Evolutionary conservation across 345 rosid species (phyloP), one percentile per base, ranked within the genome.

Genomic region (Luvunga scandens): DNA sequence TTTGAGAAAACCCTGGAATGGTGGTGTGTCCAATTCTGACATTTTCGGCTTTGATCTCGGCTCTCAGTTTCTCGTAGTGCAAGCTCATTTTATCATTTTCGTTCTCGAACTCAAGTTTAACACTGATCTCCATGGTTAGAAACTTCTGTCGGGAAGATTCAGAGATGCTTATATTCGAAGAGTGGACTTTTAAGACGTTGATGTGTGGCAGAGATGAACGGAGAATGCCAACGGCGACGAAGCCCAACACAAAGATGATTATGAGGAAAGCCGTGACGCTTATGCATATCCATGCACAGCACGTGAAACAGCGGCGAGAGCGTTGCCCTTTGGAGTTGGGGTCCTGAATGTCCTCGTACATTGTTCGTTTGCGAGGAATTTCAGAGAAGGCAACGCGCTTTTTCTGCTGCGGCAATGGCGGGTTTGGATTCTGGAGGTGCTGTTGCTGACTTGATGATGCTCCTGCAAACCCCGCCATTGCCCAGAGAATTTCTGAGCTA

Each of bases 141-240:
- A 78, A 42, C 70, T 78, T 68, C 60, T 76, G 81, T 2, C 73
- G 57, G 0, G 86, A 16, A 19, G 83, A 59, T 2, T 63, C 61
- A 0, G 34, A 4, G 19, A 78, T 19, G 21, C 76, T 71, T 55
- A 83, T 45, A n/a, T 60, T 75, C 9, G 83, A 67, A 74, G 81
- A 78, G 66, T 42, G 72, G 75, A 82, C 57, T 21, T 59, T 67
- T 3, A 69, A 56, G n/a, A 85, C 73, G 28, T 0, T 0, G 22
- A 83, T 85, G 38, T 34, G 36, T 55, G 88, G 88, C 3, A 83
- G 73, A 62, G 55, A 69, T 5, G 86, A 81, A 14, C 77, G 78
- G 73, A 85, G 38, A 0, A 83, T 69, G 1, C 79, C 9, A 57
- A 57, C 71, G 36, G 42, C 56, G 25, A 79, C 42, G 45, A 85